Percentiles rank a stretch among this genome's conserved stretches.
phyloP scores from a whole-genome alignment of 176 grass and related monocot species.

The Aegilops umbellulata region DNA sequence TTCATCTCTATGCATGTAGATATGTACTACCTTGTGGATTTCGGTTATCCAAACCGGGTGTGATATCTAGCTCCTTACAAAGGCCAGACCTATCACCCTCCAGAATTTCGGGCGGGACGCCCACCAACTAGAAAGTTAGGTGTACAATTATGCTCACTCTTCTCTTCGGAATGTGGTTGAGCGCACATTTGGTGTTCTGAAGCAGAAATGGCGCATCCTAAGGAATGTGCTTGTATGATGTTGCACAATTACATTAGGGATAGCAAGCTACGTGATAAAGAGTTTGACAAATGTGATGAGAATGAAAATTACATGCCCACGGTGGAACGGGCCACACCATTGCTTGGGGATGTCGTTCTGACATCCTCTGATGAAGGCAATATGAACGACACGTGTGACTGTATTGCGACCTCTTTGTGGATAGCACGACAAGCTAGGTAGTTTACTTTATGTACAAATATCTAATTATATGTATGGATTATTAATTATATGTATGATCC shows the following conservation, averaged over 20 bases:
- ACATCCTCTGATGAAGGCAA: no score
- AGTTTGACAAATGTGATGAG: background rate
- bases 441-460: no score
- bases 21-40: background rate
- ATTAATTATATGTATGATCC: no score
- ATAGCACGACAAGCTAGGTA: no score
- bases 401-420: no score
- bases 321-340: no score
- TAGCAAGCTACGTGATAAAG: background rate
- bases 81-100: background rate
- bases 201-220: background rate
- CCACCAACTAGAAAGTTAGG: background rate
- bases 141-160: background rate
- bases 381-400: no score
- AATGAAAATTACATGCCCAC: no score
- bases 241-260: background rate
- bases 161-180: background rate
- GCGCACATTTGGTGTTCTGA: background rate
- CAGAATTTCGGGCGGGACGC: background rate
- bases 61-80: background rate
- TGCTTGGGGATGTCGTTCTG: no score
- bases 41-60: background rate
- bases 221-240: background rate
- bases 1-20: no score
- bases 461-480: no score